Evolutionary conservation across 176 grass and related monocot genomes (phyloP).

Genomic region (maize (Zea mays)): DNA sequence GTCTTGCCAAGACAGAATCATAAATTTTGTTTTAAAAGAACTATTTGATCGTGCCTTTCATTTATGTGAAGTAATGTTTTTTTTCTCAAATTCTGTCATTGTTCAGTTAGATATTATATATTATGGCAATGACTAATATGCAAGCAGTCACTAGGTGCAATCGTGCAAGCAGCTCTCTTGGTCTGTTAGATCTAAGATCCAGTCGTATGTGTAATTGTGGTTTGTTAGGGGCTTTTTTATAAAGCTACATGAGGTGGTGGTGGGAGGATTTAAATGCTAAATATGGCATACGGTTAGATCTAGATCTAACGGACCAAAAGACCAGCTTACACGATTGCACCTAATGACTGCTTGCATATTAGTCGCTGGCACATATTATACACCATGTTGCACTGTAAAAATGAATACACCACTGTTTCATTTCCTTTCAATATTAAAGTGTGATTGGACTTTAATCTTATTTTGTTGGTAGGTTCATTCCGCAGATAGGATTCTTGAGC

Average conservation of each 20-base stretch:
- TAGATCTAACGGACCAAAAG: too few relatives aligned
- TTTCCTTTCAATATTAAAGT: constrained; percentile 12
- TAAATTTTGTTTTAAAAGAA: not conserved
- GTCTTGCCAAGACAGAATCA: not conserved
- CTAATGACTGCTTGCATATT: too few relatives aligned
- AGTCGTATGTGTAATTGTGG: too few relatives aligned
- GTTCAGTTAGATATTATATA: not conserved
- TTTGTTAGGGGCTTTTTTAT: too few relatives aligned
- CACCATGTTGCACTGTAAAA: constrained; percentile 18
- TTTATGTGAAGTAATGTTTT: constrained; percentile 8
- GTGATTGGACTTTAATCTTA: constrained; percentile 1
- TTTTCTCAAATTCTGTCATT: not conserved
- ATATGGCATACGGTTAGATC: too few relatives aligned
- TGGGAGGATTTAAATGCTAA: too few relatives aligned
- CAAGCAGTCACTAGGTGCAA: too few relatives aligned
- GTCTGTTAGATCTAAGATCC: too few relatives aligned
- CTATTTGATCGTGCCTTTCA: not conserved
- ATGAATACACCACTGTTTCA: not conserved
- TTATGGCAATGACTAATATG: too few relatives aligned
- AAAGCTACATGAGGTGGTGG: too few relatives aligned
- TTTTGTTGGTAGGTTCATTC: constrained; percentile 74
- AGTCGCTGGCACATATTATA: not conserved
- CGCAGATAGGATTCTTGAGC: constrained; percentile 97
- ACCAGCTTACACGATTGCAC: too few relatives aligned
- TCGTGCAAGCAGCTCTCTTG: too few relatives aligned